Conservation (phyloP, 495 filamentous ascomycete species). For the Aspergillus indologenus region DNA sequence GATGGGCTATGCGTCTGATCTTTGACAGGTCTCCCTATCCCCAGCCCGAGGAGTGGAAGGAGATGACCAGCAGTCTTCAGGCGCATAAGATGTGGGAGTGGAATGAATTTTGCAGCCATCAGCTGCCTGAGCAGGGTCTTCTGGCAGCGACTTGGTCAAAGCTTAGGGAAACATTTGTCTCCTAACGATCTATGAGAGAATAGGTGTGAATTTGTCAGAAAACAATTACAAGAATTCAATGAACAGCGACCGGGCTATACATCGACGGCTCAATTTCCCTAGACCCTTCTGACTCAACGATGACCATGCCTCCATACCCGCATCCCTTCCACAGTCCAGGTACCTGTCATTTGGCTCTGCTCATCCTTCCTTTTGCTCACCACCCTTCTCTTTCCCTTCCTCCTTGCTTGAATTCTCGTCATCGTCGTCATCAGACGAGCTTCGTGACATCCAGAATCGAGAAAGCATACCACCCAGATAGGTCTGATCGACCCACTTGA, state of each 20-base stretch:
- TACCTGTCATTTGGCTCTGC: background rate
- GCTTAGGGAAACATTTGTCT: background rate
- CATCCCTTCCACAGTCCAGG: background rate
- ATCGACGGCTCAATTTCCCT: background rate
- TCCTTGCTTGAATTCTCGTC: conserved; percentile 6
- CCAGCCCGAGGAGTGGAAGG: conserved; percentile 5
- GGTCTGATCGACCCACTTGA: conserved; percentile 34
- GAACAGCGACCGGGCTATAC: background rate
- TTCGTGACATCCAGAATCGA: conserved; percentile 28
- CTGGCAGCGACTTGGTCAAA: background rate
- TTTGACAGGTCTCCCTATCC: conserved; percentile 8
- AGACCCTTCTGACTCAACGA: background rate
- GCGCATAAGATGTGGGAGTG: conserved; percentile 7
- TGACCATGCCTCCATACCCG: background rate
- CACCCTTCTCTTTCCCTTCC: conserved; percentile 3
- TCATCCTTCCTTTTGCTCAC: background rate
- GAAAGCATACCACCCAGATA: conserved; percentile 35
- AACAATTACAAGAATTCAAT: background rate
- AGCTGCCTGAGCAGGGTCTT: background rate
- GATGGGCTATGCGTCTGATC: background rate
- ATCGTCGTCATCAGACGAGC: conserved; percentile 3
- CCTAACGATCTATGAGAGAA: background rate
- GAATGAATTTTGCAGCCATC: conserved; percentile 1
- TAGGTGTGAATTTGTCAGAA: background rate
- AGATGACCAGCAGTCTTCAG: background rate